Conservation (phyloP, 2,329 filamentous ascomycete species). For the Coniochaeta sp. region DNA sequence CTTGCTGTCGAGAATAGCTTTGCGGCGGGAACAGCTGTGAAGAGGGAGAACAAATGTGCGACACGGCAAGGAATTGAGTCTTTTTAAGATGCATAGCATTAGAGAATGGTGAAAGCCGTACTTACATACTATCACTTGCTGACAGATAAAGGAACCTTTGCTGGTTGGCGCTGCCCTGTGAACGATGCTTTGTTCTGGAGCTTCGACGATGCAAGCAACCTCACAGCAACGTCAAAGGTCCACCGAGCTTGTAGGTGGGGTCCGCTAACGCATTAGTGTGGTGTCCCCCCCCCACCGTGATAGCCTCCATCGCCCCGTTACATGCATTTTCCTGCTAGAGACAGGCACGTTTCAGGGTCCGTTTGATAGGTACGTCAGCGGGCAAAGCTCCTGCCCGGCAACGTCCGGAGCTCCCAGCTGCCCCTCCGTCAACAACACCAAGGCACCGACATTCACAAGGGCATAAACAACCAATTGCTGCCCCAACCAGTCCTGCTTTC, state of each 20-base stretch:
- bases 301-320: no score
- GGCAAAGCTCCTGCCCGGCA: conserved; percentile 16
- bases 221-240: neutral
- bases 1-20: neutral
- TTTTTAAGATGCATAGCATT: no score
- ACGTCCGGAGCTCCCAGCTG: conserved; percentile 8
- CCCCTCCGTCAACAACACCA: neutral
- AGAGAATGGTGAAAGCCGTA: neutral
- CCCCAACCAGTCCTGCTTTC: neutral
- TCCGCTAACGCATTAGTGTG: no score
- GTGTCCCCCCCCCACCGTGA: no score
- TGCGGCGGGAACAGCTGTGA: neutral
- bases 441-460: neutral
- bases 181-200: neutral
- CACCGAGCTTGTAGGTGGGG: neutral
- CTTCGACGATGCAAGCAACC: no score
- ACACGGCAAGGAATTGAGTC: no score
- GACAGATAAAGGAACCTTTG: neutral
- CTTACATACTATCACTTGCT: neutral
- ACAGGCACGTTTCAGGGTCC: neutral
- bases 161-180: neutral
- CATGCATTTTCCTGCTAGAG: neutral
- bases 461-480: neutral
- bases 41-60: neutral
- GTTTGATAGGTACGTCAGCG: conserved; percentile 8